These are phyloP conservation scores for Pyrrhoderma noxium DNA, from an alignment of 1,284 basidiomycete genomes.

Conservation along the genomic window DNA sequence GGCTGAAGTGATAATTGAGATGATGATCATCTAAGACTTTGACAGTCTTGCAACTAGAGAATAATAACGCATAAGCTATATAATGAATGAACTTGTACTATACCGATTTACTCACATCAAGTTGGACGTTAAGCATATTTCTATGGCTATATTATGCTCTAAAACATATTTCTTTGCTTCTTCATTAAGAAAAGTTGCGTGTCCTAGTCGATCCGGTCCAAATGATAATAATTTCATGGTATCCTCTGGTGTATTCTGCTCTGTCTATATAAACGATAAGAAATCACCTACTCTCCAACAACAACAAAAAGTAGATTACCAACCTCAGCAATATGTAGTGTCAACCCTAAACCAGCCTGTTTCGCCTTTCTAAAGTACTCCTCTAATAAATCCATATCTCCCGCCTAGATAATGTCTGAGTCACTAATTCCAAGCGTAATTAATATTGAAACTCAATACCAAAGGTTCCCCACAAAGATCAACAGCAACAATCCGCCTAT, in stretches of 20 bases:
- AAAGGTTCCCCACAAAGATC: slow-evolving; percentile 75
- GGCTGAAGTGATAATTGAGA: slow-evolving; percentile 56
- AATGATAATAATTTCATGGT: slow-evolving; percentile 58
- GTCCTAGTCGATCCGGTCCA: slow-evolving; percentile 65
- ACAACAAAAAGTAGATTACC: background rate
- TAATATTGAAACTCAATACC: slow-evolving; percentile 22
- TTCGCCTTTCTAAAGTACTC: slow-evolving; percentile 49
- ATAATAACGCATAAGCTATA: too few relatives aligned
- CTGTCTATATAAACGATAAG: slow-evolving; percentile 33
- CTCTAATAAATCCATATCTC: slow-evolving; percentile 48
- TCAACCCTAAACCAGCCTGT: slow-evolving; percentile 54
- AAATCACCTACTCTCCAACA: background rate
- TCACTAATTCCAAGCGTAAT: background rate
- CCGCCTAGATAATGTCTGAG: slow-evolving; percentile 32
- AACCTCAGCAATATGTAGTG: slow-evolving; percentile 79
- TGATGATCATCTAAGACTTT: slow-evolving; percentile 60
- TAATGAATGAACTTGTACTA: too few relatives aligned
- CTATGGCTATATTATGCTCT: slow-evolving; percentile 55
- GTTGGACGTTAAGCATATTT: slow-evolving; percentile 80
- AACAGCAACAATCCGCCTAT: slow-evolving; percentile 64
- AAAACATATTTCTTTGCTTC: slow-evolving; percentile 51
- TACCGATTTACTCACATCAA: slow-evolving; percentile 56
- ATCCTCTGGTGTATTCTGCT: slow-evolving; percentile 46
- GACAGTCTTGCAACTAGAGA: slow-evolving; percentile 60
- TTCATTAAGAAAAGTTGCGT: slow-evolving; percentile 73